A percentile compares a stretch with the other conserved stretches of the same genome.
phyloP scores from a whole-genome alignment of 1,139 yeast species.

The Diutina pseudorugosa region DNA sequence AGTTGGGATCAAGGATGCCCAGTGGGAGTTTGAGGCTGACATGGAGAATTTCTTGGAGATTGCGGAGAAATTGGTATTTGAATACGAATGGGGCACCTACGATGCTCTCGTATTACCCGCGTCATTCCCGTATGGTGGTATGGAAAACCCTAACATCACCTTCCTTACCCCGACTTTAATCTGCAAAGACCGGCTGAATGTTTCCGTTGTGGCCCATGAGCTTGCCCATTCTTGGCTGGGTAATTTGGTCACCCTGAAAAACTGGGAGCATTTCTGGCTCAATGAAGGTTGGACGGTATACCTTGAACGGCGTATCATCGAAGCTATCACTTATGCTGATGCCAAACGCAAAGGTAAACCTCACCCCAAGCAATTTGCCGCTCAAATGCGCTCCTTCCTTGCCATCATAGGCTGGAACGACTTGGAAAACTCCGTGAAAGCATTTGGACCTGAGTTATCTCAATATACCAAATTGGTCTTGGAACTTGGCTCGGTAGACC shows the following conservation, averaged over 20 bases:
- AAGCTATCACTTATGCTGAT: slow-evolving; percentile 38
- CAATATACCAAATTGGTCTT: slow-evolving; percentile 60
- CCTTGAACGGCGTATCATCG: slow-evolving; percentile 74
- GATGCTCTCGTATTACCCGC: slow-evolving; percentile 73
- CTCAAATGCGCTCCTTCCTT: slow-evolving; percentile 61
- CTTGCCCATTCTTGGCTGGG: slow-evolving; percentile 92
- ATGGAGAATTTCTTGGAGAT: slow-evolving; percentile 67
- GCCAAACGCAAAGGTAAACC: slow-evolving; percentile 13
- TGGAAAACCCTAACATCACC: slow-evolving; percentile 90
- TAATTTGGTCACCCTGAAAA: slow-evolving; percentile 75
- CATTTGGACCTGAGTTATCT: slow-evolving; percentile 42
- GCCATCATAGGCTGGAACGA: slow-evolving; percentile 88
- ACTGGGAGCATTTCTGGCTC: slow-evolving; percentile 92
- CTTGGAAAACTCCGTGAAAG: slow-evolving; percentile 48
- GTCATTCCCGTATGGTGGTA: slow-evolving; percentile 89
- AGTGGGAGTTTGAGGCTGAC: slow-evolving; percentile 72
- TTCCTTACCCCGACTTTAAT: slow-evolving; percentile 86
- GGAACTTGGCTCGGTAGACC: slow-evolving; percentile 57
- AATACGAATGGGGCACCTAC: slow-evolving; percentile 78
- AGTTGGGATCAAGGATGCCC: slow-evolving; percentile 48
- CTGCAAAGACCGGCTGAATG: slow-evolving; percentile 77
- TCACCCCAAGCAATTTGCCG: slow-evolving; percentile 31
- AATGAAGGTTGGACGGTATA: slow-evolving; percentile 97
- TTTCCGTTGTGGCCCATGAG: slow-evolving; percentile 85
- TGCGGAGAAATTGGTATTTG: slow-evolving; percentile 73